phyloP scores from a whole-genome alignment of 225 moss, liverwort and hornwort species.

The Lunularia cruciata region DNA sequence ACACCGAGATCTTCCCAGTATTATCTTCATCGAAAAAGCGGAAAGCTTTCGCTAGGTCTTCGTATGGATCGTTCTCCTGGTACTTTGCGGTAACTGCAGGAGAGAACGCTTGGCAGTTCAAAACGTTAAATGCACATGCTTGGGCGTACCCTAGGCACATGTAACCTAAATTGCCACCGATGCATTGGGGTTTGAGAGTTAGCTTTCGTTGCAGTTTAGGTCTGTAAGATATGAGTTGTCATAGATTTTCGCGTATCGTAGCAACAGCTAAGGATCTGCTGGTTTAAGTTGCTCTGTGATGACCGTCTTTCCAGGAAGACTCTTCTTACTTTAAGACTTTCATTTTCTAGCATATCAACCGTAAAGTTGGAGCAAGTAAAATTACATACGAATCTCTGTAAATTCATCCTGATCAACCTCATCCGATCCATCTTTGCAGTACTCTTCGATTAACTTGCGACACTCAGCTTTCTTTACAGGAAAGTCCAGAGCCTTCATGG shows the following conservation, averaged over 20 bases:
- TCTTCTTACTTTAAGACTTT: too few relatives aligned
- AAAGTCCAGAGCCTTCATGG: slow-evolving; percentile 73
- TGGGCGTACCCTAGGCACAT: too few relatives aligned
- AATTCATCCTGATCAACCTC: slow-evolving; percentile 73
- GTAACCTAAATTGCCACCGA: too few relatives aligned
- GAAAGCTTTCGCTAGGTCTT: slow-evolving; percentile 58
- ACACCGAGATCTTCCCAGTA: slow-evolving; percentile 65
- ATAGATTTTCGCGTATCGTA: too few relatives aligned
- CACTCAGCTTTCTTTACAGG: slow-evolving; percentile 66
- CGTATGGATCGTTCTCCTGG: slow-evolving; percentile 68
- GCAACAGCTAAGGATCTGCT: too few relatives aligned
- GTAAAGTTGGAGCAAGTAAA: slow-evolving; percentile 20
- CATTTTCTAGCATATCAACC: too few relatives aligned
- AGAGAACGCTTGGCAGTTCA: neutral
- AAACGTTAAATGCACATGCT: too few relatives aligned
- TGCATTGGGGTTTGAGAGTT: too few relatives aligned
- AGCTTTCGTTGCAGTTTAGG: too few relatives aligned
- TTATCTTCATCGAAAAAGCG: slow-evolving; percentile 66
- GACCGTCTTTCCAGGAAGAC: too few relatives aligned
- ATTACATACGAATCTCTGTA: slow-evolving; percentile 62
- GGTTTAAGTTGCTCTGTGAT: too few relatives aligned
- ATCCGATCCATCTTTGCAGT: slow-evolving; percentile 63
- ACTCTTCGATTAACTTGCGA: slow-evolving; percentile 58
- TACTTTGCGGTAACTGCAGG: slow-evolving; percentile 61
- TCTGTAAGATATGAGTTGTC: too few relatives aligned